Evolutionary conservation across 2,329 filamentous ascomycete genomes (phyloP).

Genomic region (Scytalidium sp.): DNA sequence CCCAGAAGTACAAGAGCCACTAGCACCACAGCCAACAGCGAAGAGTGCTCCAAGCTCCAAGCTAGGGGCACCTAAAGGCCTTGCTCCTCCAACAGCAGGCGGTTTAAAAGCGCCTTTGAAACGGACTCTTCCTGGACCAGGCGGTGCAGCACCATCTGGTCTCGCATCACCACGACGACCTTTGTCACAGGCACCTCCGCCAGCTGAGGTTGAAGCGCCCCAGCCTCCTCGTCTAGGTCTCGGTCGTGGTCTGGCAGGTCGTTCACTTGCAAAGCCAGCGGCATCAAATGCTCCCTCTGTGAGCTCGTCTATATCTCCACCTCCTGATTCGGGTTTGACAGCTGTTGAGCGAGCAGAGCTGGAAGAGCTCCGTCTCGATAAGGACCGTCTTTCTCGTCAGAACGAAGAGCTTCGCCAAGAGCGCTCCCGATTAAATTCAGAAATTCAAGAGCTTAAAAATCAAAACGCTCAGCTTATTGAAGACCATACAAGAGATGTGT

Average conservation of each 20-base stretch:
- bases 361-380: conserved; percentile 80
- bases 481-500: conserved; percentile 90
- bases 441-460: conserved; percentile 92
- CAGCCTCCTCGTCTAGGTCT: conserved; percentile 28
- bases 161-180: conserved; percentile 46
- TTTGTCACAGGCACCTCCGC: conserved; percentile 45
- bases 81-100: conserved; percentile 33
- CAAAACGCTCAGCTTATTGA: conserved; percentile 97
- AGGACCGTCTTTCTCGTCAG: conserved; percentile 72
- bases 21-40: conserved; percentile 57
- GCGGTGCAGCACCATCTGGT: conserved; percentile 30
- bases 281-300: conserved; percentile 47
- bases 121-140: conserved; percentile 46
- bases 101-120: conserved; percentile 61
- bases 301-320: conserved; percentile 51
- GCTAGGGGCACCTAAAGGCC: conserved; percentile 42
- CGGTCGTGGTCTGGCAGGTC: conserved; percentile 71
- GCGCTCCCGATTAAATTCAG: conserved; percentile 75
- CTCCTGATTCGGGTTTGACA: conserved; percentile 63
- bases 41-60: conserved; percentile 47
- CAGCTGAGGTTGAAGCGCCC: conserved; percentile 35
- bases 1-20: conserved; percentile 45
- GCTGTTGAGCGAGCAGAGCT: conserved; percentile 88
- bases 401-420: conserved; percentile 81
- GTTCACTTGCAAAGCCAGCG: conserved; percentile 73